Base-by-base conservation (phyloP, 495 filamentous ascomycete species). In the Neurospora sp. region DNA sequence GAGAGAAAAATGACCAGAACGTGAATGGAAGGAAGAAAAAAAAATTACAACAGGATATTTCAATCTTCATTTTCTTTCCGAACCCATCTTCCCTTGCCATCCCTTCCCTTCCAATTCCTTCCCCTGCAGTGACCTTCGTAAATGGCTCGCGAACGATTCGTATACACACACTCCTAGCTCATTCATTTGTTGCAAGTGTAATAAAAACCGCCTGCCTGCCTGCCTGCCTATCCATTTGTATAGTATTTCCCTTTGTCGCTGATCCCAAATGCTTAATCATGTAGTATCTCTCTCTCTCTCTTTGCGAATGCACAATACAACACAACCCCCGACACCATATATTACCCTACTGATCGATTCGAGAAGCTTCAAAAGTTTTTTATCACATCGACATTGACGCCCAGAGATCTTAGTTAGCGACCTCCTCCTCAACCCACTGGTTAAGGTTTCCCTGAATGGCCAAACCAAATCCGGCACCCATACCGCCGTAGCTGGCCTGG, bases 391-490 rank as follows among this genome's bases (percentile, higher is more conserved):
- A 61, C 5, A 7, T 35, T 35, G 53, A 61, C 27, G 31, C 27
- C 46, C 27, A 61, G 53, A 35, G 53, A 18, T 66, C 72, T 80
- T 74, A 87, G 78, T 86, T 86, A 39, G 81, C 83, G 70, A 87
- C 85, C 75, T 88, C 87, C 79, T 88, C 87, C 76, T 87, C 87
- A 46, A 85, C 85, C 84, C 87, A 88, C 11, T 85, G 85, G 48
- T 87, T 87, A 70, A 88, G 76, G 35, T 82, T 83, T 12, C 85
- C 84, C 73, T 87, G 84, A 66, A 87, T 84, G 27, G 83, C 85
- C 7, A 88, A 80, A 2, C 86, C 86, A 40, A 82, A 84, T 1
- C 83, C 85, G 10, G 81, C 79, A 18, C 84, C 85, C 76, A 87
- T 85, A 27, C 85, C 85, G 31, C 86, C 84, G 72, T 83, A 88